Percentiles rank a stretch among this genome's conserved stretches.
These are phyloP conservation scores for Megacollybia marginata DNA, from an alignment of 768 basidiomycete species.

Conservation along the genomic window DNA sequence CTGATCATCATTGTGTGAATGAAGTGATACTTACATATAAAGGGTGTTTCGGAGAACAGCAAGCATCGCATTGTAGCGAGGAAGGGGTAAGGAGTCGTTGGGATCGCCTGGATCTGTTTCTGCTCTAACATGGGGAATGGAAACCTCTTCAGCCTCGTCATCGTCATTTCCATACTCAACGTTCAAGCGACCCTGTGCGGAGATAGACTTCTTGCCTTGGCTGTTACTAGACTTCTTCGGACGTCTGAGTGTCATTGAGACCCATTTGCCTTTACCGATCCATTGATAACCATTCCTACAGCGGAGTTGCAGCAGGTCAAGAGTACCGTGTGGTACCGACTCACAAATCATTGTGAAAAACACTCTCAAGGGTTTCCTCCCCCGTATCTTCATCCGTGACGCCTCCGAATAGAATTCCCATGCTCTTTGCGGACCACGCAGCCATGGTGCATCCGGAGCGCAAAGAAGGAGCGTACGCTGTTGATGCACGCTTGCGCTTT, in stretches of 20 bases:
- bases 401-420: constrained; percentile 79
- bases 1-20: neutral
- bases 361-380: constrained; percentile 79
- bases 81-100: constrained; percentile 50
- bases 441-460: constrained; percentile 87
- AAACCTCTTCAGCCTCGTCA: neutral
- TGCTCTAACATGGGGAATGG: constrained; percentile 2
- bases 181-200: neutral
- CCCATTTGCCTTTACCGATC: constrained; percentile 69
- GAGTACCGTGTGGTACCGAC: constrained; percentile 12
- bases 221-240: constrained; percentile 49
- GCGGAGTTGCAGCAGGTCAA: neutral
- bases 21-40: constrained; percentile 56
- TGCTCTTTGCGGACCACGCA: constrained; percentile 58
- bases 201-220: neutral
- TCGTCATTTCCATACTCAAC: neutral
- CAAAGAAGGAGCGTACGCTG: constrained; percentile 62
- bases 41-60: constrained; percentile 78
- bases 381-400: constrained; percentile 82
- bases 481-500: constrained; percentile 62
- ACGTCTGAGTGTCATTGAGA: constrained; percentile 60
- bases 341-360: constrained; percentile 85
- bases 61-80: constrained; percentile 85
- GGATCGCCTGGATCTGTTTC: constrained; percentile 57
- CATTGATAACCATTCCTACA: constrained; percentile 73